Base-by-base conservation (phyloP, 2,329 filamentous ascomycete genomes). In the Fusarium anthophilum region DNA sequence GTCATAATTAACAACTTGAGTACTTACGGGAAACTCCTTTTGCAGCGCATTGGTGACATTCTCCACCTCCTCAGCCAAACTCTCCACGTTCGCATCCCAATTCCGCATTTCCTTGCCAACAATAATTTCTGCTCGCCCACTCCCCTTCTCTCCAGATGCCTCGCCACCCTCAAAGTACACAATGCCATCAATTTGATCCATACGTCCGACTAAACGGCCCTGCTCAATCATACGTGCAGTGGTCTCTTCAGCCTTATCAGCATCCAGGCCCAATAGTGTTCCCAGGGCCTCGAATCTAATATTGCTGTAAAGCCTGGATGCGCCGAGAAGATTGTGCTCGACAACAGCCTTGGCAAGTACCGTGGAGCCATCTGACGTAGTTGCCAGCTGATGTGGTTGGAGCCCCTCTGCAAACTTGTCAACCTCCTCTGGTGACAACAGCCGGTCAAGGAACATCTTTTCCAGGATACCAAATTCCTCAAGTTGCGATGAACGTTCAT, bases 161-260 rank as follows among this genome's bases (percentile, higher is more conserved):
- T 94, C 92, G 38, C 90, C 90, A 79, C 83, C 86, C 82, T 96
- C 94, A 80, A 99, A 99, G 85, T 91, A 95, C 68, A 99, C 95
- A 17, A 95, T 85, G 20, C 93, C 89, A 64, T 95, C 94, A 65
- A 99, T 95, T 85, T 99, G 96, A 83, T 99, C 96, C 79, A 99
- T 98, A 65, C 92, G 91, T 13, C 96, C 96, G 7, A 92, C 90
- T 58, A 99, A 84, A 38, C 96, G 91, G 15, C 94, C 95, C 82
- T 98, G 95, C 85, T 98, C 95, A 77, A 99, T 94, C 96, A 99
- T 99, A 77, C 91, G 89, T 9, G 96, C 95, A 18, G 96, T 96
- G 61, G 96, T 98, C 66, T 93, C 91, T 85, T 99, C 96, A 8
- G 96, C 96, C 81, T 92, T 93, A 58, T 93, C 93, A 0, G 90